Conservation (phyloP, 179 eudicot genomes). For the Sideroxylon spinosum region DNA sequence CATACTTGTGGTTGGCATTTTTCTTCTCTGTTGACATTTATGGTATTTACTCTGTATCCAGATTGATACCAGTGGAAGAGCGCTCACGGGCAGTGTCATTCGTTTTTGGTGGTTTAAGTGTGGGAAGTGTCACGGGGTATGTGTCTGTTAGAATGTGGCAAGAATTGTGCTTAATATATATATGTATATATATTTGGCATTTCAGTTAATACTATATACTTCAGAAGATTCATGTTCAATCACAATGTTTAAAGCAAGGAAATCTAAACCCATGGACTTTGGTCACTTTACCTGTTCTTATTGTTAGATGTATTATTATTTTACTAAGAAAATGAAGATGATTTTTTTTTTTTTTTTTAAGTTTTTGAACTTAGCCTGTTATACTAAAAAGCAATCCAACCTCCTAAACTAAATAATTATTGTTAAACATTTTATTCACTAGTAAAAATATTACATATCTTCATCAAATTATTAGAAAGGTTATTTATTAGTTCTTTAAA, state of each 20-base stretch:
- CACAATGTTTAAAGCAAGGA: neutral
- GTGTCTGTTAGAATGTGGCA: constrained; percentile 17
- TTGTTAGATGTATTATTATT: neutral
- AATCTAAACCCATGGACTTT: neutral
- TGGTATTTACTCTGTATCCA: constrained; percentile 25
- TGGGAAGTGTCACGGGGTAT: constrained; percentile 95
- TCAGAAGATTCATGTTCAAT: constrained; percentile 8
- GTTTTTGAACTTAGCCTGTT: neutral
- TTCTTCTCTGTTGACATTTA: constrained; percentile 1
- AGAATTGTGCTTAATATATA: neutral
- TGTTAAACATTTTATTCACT: too few relatives aligned
- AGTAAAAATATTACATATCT: too few relatives aligned
- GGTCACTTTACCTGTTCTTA: neutral
- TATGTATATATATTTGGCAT: neutral
- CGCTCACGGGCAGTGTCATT: constrained; percentile 95
- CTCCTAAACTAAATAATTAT: too few relatives aligned
- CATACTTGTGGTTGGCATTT: neutral
- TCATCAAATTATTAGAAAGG: too few relatives aligned
- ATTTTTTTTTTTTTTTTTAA: too few relatives aligned
- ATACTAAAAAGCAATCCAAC: neutral
- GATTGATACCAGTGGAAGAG: constrained; percentile 85
- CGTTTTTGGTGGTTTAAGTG: constrained; percentile 97
- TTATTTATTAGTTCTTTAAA: too few relatives aligned
- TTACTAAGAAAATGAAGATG: neutral
- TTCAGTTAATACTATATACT: constrained; percentile 30